Evolutionary conservation across 805 yeast species (phyloP).

Genomic region (Schwanniomyces pseudopolymorphus): DNA sequence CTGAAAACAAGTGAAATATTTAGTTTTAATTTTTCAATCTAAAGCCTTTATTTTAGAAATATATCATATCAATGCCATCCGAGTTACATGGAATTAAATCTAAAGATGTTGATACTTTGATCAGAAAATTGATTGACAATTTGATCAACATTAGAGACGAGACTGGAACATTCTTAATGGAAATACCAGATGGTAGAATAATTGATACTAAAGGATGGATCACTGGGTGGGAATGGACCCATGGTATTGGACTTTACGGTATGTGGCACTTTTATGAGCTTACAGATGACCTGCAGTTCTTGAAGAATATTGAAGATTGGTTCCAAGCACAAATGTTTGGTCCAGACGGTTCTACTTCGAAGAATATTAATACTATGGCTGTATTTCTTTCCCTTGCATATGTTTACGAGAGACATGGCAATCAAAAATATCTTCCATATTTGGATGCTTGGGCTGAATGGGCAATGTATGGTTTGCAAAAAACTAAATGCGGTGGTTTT

Average conservation of each 20-base stretch:
- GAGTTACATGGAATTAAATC: conserved; percentile 13
- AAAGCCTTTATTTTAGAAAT: too few relatives aligned
- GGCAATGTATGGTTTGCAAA: conserved; percentile 27
- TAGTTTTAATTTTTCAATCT: too few relatives aligned
- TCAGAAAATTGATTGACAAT: conserved; percentile 18
- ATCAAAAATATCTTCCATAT: conserved; percentile 20
- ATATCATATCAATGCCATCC: conserved; percentile 12
- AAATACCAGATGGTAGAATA: conserved; percentile 29
- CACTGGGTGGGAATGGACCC: conserved; percentile 42
- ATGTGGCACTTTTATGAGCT: conserved; percentile 34
- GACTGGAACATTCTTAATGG: conserved; percentile 27
- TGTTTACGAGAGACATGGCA: conserved; percentile 22
- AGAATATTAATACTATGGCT: conserved; percentile 36
- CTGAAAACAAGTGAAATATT: too few relatives aligned
- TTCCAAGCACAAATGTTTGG: conserved; percentile 24
- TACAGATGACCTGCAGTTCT: conserved; percentile 19
- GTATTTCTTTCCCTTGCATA: conserved; percentile 31
- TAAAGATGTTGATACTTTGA: conserved; percentile 11
- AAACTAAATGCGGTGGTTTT: conserved; percentile 33
- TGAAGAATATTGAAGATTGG: conserved; percentile 26
- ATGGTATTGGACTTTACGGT: conserved; percentile 37
- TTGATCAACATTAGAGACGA: conserved; percentile 29
- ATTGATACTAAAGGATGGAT: conserved; percentile 39
- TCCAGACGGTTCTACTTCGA: conserved; percentile 29
- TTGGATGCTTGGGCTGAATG: conserved; percentile 36